Evolutionary conservation across 2,329 filamentous ascomycete genomes (phyloP).

Genomic region (Aspergillus amoenus): DNA sequence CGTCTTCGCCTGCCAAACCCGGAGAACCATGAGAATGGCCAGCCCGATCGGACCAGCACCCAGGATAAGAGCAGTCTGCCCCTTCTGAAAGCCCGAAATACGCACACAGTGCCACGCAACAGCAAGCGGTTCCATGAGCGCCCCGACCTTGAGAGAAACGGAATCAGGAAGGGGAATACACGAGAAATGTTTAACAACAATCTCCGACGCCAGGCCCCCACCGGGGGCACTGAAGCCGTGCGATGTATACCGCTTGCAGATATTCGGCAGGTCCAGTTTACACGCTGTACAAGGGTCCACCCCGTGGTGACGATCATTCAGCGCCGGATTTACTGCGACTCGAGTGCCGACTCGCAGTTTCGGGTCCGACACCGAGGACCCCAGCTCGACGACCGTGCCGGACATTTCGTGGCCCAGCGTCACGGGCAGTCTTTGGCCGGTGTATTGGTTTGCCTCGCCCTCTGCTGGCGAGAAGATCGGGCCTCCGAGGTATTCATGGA

Average conservation of each 20-base stretch:
- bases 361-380: neutral
- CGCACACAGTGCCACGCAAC: neutral
- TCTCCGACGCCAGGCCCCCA: neutral
- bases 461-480: neutral
- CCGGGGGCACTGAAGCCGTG: neutral
- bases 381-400: neutral
- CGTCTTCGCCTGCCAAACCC: neutral
- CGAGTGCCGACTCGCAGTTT: neutral
- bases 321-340: neutral
- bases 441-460: neutral
- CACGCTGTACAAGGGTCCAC: neutral
- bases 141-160: neutral
- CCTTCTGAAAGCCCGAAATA: neutral
- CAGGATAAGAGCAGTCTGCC: neutral
- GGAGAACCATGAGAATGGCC: neutral
- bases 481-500: slow-evolving; percentile 1
- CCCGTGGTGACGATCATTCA: slow-evolving; percentile 1
- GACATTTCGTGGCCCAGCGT: neutral
- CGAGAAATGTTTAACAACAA: neutral
- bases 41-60: neutral
- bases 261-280: neutral
- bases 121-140: neutral
- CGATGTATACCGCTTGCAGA: neutral
- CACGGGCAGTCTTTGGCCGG: neutral
- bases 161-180: neutral